phyloP scores from a whole-genome alignment of 2,329 filamentous ascomycete genomes.

The Exophiala phaeomuriformis region DNA sequence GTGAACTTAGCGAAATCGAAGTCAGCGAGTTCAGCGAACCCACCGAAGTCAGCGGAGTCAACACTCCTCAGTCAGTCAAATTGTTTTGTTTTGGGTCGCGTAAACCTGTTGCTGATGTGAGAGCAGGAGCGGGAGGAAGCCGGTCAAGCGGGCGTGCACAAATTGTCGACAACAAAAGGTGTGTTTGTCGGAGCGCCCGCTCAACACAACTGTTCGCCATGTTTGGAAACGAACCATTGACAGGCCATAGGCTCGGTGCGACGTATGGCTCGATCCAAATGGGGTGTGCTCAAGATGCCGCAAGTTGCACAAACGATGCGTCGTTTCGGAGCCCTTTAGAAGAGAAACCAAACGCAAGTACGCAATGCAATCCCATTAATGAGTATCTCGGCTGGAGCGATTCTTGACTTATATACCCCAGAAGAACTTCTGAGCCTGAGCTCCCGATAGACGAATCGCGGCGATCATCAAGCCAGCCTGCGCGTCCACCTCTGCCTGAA shows the following conservation, averaged over 20 bases:
- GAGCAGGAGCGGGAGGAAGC: conserved; percentile 16
- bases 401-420: conserved; percentile 11
- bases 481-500: conserved; percentile 27
- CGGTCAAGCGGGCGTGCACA: conserved; percentile 37
- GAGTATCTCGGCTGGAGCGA: background rate
- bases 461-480: conserved; percentile 26
- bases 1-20: background rate
- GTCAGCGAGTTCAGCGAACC: too few relatives aligned
- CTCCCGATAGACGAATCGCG: conserved; percentile 35
- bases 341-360: conserved; percentile 37
- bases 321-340: conserved; percentile 39
- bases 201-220: background rate
- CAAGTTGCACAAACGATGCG: conserved; percentile 33
- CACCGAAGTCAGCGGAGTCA: conserved; percentile 10
- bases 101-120: background rate
- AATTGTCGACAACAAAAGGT: conserved; percentile 40
- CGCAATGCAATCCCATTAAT: conserved; percentile 26
- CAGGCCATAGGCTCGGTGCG: conserved; percentile 31
- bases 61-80: conserved; percentile 12
- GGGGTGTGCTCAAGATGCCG: conserved; percentile 36
- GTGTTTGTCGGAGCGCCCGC: background rate
- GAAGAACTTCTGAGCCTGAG: conserved; percentile 35
- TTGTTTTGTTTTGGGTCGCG: background rate
- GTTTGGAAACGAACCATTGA: background rate
- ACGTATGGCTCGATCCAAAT: conserved; percentile 33